Base-by-base conservation (phyloP, 805 yeast species). In the Ogataea parapolymorpha region DNA sequence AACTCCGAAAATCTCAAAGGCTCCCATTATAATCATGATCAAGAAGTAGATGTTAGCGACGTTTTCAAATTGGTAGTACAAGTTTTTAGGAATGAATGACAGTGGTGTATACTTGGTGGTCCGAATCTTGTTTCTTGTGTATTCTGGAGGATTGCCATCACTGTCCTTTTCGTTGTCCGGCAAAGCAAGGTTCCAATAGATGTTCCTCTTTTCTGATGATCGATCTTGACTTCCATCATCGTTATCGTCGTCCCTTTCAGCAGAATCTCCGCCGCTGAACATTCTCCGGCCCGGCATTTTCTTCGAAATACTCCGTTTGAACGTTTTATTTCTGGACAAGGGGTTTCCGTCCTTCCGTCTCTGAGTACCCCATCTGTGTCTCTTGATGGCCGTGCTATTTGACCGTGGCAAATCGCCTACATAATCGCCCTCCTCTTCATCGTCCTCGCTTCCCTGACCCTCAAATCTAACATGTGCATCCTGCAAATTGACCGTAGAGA, bases 51-150 rank as follows among this genome's bases (percentile, higher is more conserved):
- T 68, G 64, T 91, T 91, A 32, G 99, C 99, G 48, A 90, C 77
- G 61, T 90, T 91, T 51, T 76, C 79, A 63, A 90, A 90, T 67
- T 93, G 98, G 49, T 76, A 73, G 33, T 66, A 62, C 35, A 91
- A 62, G 64, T 91, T 89, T 61, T 89, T 89, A 3, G 98, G 98
- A 23, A 93, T 50, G 57, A 91, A 91, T 7, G 88, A 71, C 33
- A 93, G 59, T 5, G 98, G 96, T 2, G 97, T 91, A 63, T 91
- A 91, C 67, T 88, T 91, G 2, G 99, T 88, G 0, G 98, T 89
- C 68, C 97, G 79, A 52, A 93, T 87, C 62, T 93, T 90, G 69
- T 91, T 91, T 55, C 96, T 75, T 9, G 95, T 80, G 58, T 85
- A 91, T n/a, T 63, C 59, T 0, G 71, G 69, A 26, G 75, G 72